Evolutionary conservation across 371 early-diverging fungal species (phyloP).

Genomic region (Globomyces sp.): DNA sequence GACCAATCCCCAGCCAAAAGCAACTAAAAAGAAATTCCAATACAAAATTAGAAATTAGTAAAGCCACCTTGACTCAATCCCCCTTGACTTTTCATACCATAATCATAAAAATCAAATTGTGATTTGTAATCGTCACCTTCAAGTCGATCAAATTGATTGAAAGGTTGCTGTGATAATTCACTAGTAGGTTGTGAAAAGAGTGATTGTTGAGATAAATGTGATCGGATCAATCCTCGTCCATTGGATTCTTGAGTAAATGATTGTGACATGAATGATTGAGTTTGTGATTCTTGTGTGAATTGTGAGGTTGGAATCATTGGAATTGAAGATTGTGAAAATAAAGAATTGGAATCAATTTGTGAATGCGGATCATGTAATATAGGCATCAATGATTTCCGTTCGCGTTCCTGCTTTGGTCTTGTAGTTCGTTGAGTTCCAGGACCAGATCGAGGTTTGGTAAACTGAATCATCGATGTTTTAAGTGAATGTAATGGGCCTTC

Average conservation of each 20-base stretch:
- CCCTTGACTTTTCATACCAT: constrained; percentile 8
- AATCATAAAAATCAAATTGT: constrained; percentile 9
- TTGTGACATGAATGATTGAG: not conserved
- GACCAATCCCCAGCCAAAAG: no score
- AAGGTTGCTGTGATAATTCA: constrained; percentile 2
- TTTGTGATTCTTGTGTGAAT: constrained; percentile 6
- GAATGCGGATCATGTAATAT: constrained; percentile 4
- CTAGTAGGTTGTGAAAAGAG: not conserved
- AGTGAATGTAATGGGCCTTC: constrained; percentile 93
- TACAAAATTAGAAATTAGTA: no score
- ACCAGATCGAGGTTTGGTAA: constrained; percentile 63
- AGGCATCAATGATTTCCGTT: not conserved
- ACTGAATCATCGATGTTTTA: constrained; percentile 80
- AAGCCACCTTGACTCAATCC: not conserved
- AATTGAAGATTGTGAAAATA: constrained; percentile 17
- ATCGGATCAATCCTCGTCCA: not conserved
- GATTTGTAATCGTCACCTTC: constrained; percentile 14
- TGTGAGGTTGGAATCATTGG: constrained; percentile 13
- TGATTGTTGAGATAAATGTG: not conserved
- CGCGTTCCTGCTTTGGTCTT: not conserved
- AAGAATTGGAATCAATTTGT: constrained; percentile 9
- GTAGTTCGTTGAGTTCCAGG: not conserved
- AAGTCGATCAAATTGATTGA: constrained; percentile 10
- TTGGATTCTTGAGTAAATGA: not conserved
- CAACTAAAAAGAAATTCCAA: no score